Percentiles rank a stretch among this genome's conserved stretches.
These are phyloP conservation scores for Floccularia luteovirens DNA, from an alignment of 768 basidiomycete genomes.

Conservation along the genomic window DNA sequence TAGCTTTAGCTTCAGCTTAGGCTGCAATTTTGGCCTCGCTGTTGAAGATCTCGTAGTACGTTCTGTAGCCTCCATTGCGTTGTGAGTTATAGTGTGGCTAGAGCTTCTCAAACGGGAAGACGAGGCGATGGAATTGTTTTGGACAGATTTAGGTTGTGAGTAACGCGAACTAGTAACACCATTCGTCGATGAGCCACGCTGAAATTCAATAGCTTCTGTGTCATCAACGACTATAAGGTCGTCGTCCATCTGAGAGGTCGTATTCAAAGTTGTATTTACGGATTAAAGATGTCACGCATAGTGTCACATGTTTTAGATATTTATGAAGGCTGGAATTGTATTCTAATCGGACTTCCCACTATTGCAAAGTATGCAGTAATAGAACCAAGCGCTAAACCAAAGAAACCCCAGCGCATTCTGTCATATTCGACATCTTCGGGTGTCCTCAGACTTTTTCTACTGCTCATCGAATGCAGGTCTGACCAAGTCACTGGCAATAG, in stretches of 20 bases:
- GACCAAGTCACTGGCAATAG: constrained; percentile 24
- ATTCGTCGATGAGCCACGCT: constrained; percentile 24
- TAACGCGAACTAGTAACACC: constrained; percentile 5
- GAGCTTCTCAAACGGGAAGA: constrained; percentile 27
- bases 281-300: neutral
- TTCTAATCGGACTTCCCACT: constrained; percentile 11
- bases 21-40: constrained; percentile 42
- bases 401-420: constrained; percentile 47
- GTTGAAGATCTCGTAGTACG: constrained; percentile 53
- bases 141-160: constrained; percentile 15
- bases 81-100: constrained; percentile 16
- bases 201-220: constrained; percentile 29
- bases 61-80: constrained; percentile 27
- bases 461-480: constrained; percentile 7
- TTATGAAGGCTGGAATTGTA: constrained; percentile 4
- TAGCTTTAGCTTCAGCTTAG: constrained; percentile 84
- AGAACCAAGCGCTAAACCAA: constrained; percentile 35
- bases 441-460: constrained; percentile 12
- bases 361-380: constrained; percentile 29
- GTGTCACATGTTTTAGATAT: neutral
- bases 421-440: constrained; percentile 40
- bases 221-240: constrained; percentile 61
- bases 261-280: neutral
- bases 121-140: constrained; percentile 15
- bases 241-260: constrained; percentile 35